Base-by-base conservation (phyloP, 2,329 filamentous ascomycete species). In the Calonectria crousiana region DNA sequence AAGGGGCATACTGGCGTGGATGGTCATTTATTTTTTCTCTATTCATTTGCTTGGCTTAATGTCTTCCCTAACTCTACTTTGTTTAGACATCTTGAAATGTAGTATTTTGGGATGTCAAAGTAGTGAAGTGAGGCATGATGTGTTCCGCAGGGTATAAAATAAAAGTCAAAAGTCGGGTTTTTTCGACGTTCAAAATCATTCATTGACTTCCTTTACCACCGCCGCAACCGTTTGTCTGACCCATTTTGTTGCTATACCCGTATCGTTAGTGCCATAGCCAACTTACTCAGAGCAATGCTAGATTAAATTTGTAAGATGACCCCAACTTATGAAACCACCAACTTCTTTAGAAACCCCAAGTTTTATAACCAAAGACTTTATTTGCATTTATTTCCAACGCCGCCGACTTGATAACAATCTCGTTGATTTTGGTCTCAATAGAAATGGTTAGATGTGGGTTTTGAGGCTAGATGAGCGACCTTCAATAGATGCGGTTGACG, bases 1-100 rank as follows among this genome's bases (percentile, higher is more conserved):
- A 78, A 80, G 69, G 80, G 79, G 76, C 77, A 80, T 80, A 81
- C 79, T 79, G 83, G 83, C 83, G 83, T 80, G 82, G 77, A 79
- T 79, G 79, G 80, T 80, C 81, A 76, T 77, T 76, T 74, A 77
- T 75, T 64, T 76, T 75, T 73, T 72, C 60, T 71, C 76, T 79
- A 70, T 70, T 49, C 58, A 52, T 79, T 81, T 62, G 56, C 56
- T 62, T 76, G 74, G 74, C 75, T 76, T 78, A 30, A 38, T 69
- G 44, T 67, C 47, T 53, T 60, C 36, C 30, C 28, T 34, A 49
- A 38, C 72, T 69, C 67, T 73, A 16, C 30, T 34, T 67, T 49
- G 18, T 26, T 67, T 52, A 32, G 66, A 9, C 20, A 18, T 67
- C 49, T 60, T 71, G 62, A 65, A 49, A 66, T 68, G 32, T 56